phyloP scores from a whole-genome alignment of 805 yeast genomes.

The Wickerhamomyces subpelliculosus region DNA sequence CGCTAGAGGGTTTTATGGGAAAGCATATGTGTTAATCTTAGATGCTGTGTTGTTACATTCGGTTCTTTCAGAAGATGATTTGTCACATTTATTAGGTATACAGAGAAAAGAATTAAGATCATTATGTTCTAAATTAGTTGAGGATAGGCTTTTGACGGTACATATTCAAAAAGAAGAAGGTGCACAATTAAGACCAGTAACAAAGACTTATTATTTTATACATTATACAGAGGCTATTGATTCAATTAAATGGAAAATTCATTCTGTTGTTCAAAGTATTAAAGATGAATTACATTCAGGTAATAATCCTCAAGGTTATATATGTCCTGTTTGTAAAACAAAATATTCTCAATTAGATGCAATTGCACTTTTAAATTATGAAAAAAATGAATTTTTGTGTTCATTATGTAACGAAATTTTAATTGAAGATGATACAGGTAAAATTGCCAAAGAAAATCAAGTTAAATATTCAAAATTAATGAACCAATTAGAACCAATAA shows the following conservation, averaged over 20 bases:
- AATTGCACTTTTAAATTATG: constrained; percentile 71
- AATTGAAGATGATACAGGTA: constrained; percentile 82
- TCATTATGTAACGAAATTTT: constrained; percentile 73
- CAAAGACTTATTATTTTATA: constrained; percentile 77
- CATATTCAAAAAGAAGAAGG: constrained; percentile 70
- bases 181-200: constrained; percentile 55
- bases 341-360: constrained; percentile 86
- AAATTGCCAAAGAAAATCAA: constrained; percentile 75
- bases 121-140: constrained; percentile 71
- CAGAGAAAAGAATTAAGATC: constrained; percentile 83
- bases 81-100: constrained; percentile 72
- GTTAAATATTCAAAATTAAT: constrained; percentile 75
- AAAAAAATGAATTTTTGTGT: constrained; percentile 74
- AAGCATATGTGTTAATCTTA: constrained; percentile 72
- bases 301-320: constrained; percentile 88
- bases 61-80: constrained; percentile 88
- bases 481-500: constrained; percentile 85
- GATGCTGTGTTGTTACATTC: constrained; percentile 87
- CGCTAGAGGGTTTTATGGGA: constrained; percentile 79
- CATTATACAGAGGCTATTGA: constrained; percentile 93
- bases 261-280: constrained; percentile 68
- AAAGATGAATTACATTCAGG: constrained; percentile 80
- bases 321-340: constrained; percentile 79
- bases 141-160: constrained; percentile 69
- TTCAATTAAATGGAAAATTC: constrained; percentile 94